Evolutionary conservation across 148 eudicot genomes (phyloP).

Genomic region (Rhododendron molle): DNA sequence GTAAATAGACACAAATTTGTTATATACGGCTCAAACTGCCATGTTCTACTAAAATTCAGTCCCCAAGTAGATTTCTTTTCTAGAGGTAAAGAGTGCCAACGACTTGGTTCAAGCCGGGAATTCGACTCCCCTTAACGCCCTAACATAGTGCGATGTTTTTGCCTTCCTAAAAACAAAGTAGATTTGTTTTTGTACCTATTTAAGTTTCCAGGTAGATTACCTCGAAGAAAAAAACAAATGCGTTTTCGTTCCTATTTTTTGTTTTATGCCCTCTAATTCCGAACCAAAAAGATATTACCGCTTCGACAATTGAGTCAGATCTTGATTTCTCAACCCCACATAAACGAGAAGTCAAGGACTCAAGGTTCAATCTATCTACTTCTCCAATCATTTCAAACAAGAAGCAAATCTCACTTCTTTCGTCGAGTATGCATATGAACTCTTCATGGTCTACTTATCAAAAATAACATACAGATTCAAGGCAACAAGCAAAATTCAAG

Average conservation of each 20-base stretch:
- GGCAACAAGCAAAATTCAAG: not conserved
- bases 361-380: not conserved
- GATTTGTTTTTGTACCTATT: not conserved
- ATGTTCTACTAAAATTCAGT: too few relatives aligned
- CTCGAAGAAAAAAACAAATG: not conserved
- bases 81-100: not conserved
- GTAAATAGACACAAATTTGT: not conserved
- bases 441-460: not conserved
- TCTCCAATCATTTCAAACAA: not conserved
- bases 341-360: not conserved
- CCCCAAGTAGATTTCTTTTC: not conserved
- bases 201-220: not conserved
- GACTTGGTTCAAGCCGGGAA: not conserved
- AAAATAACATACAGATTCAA: not conserved
- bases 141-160: not conserved
- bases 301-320: not conserved
- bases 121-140: not conserved
- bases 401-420: not conserved
- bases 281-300: not conserved
- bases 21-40: too few relatives aligned
- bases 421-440: not conserved
- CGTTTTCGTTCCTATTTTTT: not conserved
- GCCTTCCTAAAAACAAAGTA: not conserved
- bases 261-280: not conserved
- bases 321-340: slow-evolving; percentile 3